Conservation (phyloP, 2,329 filamentous ascomycete species). For the Xylariales sp. region DNA sequence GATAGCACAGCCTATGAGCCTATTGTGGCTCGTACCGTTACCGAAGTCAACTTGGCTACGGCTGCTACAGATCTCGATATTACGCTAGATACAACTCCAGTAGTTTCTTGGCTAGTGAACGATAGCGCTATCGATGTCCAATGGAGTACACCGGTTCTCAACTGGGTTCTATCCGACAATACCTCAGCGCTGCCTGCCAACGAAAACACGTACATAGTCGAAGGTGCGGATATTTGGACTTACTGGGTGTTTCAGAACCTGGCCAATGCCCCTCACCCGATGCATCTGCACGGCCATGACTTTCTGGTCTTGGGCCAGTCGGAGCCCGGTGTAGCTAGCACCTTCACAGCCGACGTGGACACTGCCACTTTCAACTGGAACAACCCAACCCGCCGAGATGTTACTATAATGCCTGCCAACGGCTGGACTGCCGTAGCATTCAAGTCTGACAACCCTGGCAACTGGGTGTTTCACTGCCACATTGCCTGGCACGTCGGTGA, state of each 20-base stretch:
- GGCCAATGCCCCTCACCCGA: constrained; percentile 13
- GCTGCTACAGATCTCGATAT: constrained; percentile 18
- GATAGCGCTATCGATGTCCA: constrained; percentile 28
- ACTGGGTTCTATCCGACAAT: constrained; percentile 26
- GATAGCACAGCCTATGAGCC: constrained; percentile 14
- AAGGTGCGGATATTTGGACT: constrained; percentile 18
- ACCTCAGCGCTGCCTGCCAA: constrained; percentile 17
- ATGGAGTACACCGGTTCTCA: constrained; percentile 35
- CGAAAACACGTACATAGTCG: constrained; percentile 21
- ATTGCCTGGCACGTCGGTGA: constrained; percentile 15
- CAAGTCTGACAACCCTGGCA: constrained; percentile 42
- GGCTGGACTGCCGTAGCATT: constrained; percentile 44
- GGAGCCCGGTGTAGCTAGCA: constrained; percentile 10
- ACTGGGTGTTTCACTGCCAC: constrained; percentile 23
- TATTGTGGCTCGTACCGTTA: constrained; percentile 21
- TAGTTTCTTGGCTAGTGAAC: constrained; percentile 28
- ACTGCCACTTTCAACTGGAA: constrained; percentile 24
- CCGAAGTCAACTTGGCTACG: constrained; percentile 20
- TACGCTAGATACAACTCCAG: constrained; percentile 11
- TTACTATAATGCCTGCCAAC: constrained; percentile 34
- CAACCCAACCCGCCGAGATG: constrained; percentile 43
- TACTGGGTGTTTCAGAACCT: constrained; percentile 28
- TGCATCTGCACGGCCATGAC: constrained; percentile 10
- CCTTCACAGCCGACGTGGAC: constrained; percentile 17
- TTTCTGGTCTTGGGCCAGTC: constrained; percentile 23